Percentiles rank a stretch among this genome's conserved stretches.
These are phyloP conservation scores for Fagopyrum tataricum DNA, from an alignment of 148 eudicot species.

Conservation along the genomic window DNA sequence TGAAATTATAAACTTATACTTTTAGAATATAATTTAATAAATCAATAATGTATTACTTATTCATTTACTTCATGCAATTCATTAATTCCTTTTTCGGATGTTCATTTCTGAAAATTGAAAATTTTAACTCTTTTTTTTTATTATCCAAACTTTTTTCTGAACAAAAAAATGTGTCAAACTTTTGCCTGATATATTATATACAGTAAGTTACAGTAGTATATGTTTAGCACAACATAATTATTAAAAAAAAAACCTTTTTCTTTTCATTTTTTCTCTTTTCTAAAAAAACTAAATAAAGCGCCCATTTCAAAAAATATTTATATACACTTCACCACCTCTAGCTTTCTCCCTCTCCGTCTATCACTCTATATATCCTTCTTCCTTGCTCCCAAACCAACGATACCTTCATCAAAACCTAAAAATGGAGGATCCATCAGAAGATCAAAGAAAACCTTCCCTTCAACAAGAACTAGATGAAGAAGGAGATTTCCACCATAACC, in stretches of 20 bases:
- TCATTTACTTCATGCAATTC: too few species aligned
- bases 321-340: conserved; percentile 8
- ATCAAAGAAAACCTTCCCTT: conserved; percentile 15
- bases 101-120: too few species aligned
- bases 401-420: neutral
- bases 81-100: too few species aligned
- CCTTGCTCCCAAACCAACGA: neutral
- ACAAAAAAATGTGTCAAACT: too few species aligned
- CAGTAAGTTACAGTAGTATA: too few species aligned
- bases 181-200: too few species aligned
- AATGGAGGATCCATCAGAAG: conserved; percentile 36
- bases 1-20: too few species aligned
- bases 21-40: too few species aligned
- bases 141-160: too few species aligned
- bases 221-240: too few species aligned
- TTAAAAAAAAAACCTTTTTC: neutral
- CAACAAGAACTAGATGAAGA: conserved; percentile 14
- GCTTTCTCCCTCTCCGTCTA: conserved; percentile 10
- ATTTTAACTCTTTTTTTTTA: too few species aligned
- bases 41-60: too few species aligned
- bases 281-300: neutral
- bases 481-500: neutral
- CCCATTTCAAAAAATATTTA: conserved; percentile 9
- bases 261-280: neutral
- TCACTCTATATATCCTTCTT: neutral